phyloP scores from a whole-genome alignment of 1,284 basidiomycete species.

The Rhizoctonia solani region DNA sequence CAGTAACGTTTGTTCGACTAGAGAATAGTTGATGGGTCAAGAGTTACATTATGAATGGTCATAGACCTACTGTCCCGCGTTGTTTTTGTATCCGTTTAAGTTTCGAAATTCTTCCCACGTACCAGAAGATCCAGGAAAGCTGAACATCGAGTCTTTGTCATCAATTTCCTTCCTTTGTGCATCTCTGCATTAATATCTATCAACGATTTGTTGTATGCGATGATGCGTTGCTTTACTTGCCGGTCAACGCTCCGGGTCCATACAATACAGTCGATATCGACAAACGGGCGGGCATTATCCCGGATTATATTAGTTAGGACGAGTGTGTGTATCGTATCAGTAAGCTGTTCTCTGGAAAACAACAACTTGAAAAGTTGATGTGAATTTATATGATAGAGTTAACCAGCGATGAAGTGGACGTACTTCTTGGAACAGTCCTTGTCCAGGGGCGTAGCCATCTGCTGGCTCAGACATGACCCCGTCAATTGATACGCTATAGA shows the following conservation, averaged over 20 bases:
- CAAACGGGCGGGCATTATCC: background rate
- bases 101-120: too few relatives aligned
- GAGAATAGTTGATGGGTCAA: too few relatives aligned
- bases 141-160: too few relatives aligned
- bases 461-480: background rate
- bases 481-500: background rate
- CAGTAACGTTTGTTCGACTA: background rate
- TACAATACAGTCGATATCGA: constrained; percentile 16
- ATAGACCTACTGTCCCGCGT: too few relatives aligned
- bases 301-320: constrained; percentile 1
- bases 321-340: background rate
- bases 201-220: background rate
- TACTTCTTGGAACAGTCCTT: constrained; percentile 13
- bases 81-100: too few relatives aligned
- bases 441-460: constrained; percentile 1
- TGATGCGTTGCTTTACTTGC: background rate
- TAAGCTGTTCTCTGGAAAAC: background rate
- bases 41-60: too few relatives aligned
- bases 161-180: too few relatives aligned
- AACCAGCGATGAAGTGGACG: background rate
- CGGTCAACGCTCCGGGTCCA: background rate
- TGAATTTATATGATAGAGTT: too few relatives aligned
- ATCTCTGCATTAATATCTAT: background rate
- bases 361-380: background rate
- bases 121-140: too few relatives aligned